Conservation (phyloP, 345 rosid species). For the Eucalyptus rudis region DNA sequence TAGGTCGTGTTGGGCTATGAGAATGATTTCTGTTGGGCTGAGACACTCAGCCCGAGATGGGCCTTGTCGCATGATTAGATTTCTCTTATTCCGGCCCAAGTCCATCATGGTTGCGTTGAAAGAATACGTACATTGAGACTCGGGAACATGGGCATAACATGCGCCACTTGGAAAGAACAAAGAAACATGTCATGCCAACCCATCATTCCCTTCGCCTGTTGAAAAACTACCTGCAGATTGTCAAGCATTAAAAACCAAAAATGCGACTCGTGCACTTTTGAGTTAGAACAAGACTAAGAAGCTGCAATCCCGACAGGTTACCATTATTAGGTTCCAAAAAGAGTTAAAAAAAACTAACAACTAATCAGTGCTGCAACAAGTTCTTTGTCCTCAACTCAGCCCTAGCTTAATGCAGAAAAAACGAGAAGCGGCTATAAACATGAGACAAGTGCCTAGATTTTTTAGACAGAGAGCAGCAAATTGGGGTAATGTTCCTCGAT, state of each 20-base stretch:
- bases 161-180: no score
- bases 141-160: no score
- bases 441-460: neutral
- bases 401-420: neutral
- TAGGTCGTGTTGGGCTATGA: neutral
- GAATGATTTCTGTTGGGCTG: neutral
- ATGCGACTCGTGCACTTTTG: no score
- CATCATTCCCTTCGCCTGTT: no score
- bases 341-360: neutral
- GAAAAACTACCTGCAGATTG: no score
- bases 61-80: no score
- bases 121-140: no score
- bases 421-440: neutral
- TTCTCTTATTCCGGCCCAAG: no score
- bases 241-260: no score
- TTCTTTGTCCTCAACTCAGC: neutral
- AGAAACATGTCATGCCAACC: no score
- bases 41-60: neutral
- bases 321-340: neutral
- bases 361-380: neutral
- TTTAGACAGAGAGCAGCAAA: neutral
- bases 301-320: neutral
- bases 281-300: neutral
- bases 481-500: neutral
- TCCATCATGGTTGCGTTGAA: no score